Percentiles rank a stretch among this genome's conserved stretches.
phyloP scores from a whole-genome alignment of 2,329 filamentous ascomycete species.

The Ophioceras dolichostomum region DNA sequence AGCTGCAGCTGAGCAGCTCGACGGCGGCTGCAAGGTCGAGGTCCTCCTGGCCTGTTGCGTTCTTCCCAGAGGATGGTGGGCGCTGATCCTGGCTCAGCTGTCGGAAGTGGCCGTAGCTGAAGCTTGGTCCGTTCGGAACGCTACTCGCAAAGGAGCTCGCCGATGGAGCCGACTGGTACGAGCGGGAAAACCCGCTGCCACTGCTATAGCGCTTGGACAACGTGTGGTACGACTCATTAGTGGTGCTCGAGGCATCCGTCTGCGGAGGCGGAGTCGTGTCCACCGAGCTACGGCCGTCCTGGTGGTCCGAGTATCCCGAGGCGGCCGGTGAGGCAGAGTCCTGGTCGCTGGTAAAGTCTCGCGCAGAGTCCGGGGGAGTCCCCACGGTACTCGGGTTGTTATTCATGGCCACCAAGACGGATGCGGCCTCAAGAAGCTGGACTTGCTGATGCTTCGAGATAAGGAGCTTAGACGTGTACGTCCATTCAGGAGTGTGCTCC shows the following conservation, averaged over 20 bases:
- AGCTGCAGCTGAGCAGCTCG: constrained; percentile 81
- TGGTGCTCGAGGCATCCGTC: constrained; percentile 47
- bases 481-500: constrained; percentile 99
- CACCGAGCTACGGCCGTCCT: constrained; percentile 69
- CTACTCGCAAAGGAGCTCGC: constrained; percentile 39
- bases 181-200: constrained; percentile 53
- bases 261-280: constrained; percentile 88
- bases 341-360: constrained; percentile 62
- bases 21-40: constrained; percentile 82
- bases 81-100: constrained; percentile 66
- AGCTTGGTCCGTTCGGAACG: constrained; percentile 34
- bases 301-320: constrained; percentile 68
- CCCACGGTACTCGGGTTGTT: constrained; percentile 31
- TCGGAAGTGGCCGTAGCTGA: constrained; percentile 42
- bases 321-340: constrained; percentile 74
- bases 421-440: constrained; percentile 89
- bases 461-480: constrained; percentile 88
- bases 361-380: constrained; percentile 52
- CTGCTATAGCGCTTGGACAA: constrained; percentile 46
- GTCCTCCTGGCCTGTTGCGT: constrained; percentile 67
- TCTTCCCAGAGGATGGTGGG: constrained; percentile 68
- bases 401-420: constrained; percentile 91
- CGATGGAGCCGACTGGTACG: constrained; percentile 62
- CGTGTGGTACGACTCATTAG: constrained; percentile 35
- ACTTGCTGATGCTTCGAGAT: constrained; percentile 99